Base-by-base conservation (phyloP, 2,329 filamentous ascomycete species). In the Pseudohalonectria lignicola region DNA sequence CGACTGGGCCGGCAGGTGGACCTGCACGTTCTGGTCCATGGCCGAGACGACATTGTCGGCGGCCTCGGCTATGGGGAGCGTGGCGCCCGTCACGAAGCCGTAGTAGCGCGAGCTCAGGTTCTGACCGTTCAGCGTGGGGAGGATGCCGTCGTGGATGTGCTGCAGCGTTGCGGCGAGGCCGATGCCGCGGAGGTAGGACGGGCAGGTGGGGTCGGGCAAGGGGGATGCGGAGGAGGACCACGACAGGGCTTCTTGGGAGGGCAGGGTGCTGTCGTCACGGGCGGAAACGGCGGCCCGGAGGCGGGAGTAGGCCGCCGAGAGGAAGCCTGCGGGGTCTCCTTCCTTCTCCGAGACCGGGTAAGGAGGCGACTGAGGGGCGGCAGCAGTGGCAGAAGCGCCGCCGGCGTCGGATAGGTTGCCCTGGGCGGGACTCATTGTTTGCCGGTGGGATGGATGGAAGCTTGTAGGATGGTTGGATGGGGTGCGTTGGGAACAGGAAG, bases 31-130 rank as follows among this genome's bases (percentile, higher is more conserved):
- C 54, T 94, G 86, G 54, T 95, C 88, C 43, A 81, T 73, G 8
- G 75, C 71, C 5, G 79, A 79, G 43, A 90, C 86, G n/a, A 94
- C 61, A 45, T 86, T 82, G 55, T 95, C 90, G 2, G 86, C 88
- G 39, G 85, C 74, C 47, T 82, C 71, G 23, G 87, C 87, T 18
- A 86, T 76, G 5, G 86, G 85, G 0, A 88, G 83, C 7, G 71
- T 67, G 12, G 86, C 83, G 32, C 90, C 90, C 0, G 81, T 94
- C 5, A 95, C 82, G 55, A 95, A 94, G 42, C 86, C 88, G 56
- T 86, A 93, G 66, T 93, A 94, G 39, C 77, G 75, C 10, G 76
- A 59, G 31, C 72, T 76, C 31, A 72, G 68, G 46, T 76, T 79
- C 50, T 76, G 73, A 13, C 67, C 71, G 48, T 80, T 86, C 42